Conservation (phyloP, 1,284 basidiomycete species). For the Naganishia sp. region DNA sequence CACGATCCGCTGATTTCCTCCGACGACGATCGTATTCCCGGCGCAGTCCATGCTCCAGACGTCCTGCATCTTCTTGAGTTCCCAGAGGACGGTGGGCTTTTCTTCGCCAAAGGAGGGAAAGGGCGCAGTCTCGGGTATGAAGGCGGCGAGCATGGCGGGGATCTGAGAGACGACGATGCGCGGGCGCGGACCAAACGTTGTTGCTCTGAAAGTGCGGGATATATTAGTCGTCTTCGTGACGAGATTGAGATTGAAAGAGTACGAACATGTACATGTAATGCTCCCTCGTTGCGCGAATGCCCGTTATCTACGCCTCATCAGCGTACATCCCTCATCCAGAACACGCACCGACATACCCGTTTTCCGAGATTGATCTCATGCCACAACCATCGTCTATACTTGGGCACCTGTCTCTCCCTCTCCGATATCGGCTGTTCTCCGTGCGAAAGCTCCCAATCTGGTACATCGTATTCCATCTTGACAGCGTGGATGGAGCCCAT, state of each 20-base stretch:
- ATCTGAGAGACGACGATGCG: conserved; percentile 29
- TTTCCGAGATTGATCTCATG: conserved; percentile 32
- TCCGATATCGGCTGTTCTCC: background rate
- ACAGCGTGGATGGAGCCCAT: conserved; percentile 29
- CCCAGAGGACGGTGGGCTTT: conserved; percentile 25
- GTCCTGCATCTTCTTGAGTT: conserved; percentile 29
- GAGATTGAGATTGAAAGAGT: background rate
- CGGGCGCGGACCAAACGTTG: conserved; percentile 29
- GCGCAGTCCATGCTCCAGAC: conserved; percentile 25
- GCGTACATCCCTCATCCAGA: background rate
- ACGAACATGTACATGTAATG: conserved; percentile 7
- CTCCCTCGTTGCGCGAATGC: conserved; percentile 18
- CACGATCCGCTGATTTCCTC: conserved; percentile 28
- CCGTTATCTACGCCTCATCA: conserved; percentile 5
- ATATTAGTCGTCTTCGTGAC: background rate
- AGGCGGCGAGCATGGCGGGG: conserved; percentile 19
- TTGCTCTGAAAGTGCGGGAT: conserved; percentile 18
- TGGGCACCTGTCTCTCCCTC: conserved; percentile 5
- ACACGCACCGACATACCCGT: background rate
- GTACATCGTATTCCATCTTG: conserved; percentile 27
- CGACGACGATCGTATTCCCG: conserved; percentile 11
- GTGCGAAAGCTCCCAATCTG: conserved; percentile 16
- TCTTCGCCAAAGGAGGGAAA: conserved; percentile 7
- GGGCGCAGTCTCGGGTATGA: background rate
- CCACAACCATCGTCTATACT: conserved; percentile 27